phyloP scores from a whole-genome alignment of 768 basidiomycete genomes.

The Amanita jacksonii region DNA sequence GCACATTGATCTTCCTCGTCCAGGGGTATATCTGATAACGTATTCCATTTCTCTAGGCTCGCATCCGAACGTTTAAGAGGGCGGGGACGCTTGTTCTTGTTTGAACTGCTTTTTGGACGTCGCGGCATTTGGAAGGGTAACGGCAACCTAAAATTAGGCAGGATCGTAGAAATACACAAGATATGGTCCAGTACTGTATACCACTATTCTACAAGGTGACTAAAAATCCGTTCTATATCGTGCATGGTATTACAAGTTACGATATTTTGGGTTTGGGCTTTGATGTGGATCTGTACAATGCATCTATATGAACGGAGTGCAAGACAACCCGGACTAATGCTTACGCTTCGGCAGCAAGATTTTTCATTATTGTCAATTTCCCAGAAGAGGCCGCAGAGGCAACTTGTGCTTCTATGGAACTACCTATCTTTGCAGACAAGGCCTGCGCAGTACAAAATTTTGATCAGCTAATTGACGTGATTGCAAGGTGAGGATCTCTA shows the following conservation, averaged over 20 bases:
- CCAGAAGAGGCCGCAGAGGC: constrained; percentile 82
- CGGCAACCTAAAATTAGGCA: constrained; percentile 2
- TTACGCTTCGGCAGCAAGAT: constrained; percentile 36
- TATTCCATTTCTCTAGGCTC: constrained; percentile 60
- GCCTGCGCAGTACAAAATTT: constrained; percentile 40
- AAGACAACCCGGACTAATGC: no score
- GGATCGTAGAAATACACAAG: constrained; percentile 2
- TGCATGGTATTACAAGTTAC: neutral
- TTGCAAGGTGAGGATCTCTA: no score
- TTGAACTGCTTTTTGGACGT: constrained; percentile 28
- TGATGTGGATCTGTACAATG: no score
- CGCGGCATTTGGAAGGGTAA: constrained; percentile 31
- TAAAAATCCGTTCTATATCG: no score
- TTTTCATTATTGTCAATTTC: constrained; percentile 90
- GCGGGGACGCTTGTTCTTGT: constrained; percentile 30
- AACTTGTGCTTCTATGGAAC: constrained; percentile 88
- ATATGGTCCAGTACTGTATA: neutral
- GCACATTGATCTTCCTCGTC: constrained; percentile 76
- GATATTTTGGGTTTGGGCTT: constrained; percentile 2
- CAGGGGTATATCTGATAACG: constrained; percentile 53
- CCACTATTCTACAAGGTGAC: neutral
- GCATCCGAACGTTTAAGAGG: constrained; percentile 40
- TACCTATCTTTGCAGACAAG: constrained; percentile 85
- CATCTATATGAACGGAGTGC: no score
- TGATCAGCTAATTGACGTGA: no score